phyloP scores from a whole-genome alignment of 1,284 basidiomycete species.

The Rhodotorula glutinis region DNA sequence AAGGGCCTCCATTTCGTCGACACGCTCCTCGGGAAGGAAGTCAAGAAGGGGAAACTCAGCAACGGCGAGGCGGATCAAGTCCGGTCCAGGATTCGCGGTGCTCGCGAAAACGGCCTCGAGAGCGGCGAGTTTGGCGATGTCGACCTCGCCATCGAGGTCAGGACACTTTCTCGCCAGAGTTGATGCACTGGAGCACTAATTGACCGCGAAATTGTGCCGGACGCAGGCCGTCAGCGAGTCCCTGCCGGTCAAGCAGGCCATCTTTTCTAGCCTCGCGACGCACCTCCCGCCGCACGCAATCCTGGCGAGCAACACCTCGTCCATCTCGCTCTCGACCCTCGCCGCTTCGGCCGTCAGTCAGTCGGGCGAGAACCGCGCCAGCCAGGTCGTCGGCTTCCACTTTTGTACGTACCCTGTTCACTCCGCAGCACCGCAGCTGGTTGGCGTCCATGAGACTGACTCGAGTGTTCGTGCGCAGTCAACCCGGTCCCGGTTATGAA shows the following conservation, averaged over 20 bases:
- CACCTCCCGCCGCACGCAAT: conserved; percentile 71
- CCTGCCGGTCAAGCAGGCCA: conserved; percentile 69
- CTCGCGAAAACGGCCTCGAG: conserved; percentile 59
- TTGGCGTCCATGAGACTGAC: not conserved
- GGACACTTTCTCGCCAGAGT: conserved; percentile 35
- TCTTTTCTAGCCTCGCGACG: conserved; percentile 70
- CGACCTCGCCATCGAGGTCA: conserved; percentile 85
- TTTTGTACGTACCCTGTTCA: conserved; percentile 23
- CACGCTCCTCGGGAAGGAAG: conserved; percentile 81
- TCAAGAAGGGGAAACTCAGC: conserved; percentile 72
- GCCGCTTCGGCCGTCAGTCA: conserved; percentile 62
- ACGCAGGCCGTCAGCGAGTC: conserved; percentile 82
- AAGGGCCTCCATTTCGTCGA: conserved; percentile 69
- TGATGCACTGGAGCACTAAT: not conserved
- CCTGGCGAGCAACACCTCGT: conserved; percentile 88
- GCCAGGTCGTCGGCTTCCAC: conserved; percentile 64
- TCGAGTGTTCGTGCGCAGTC: conserved; percentile 3
- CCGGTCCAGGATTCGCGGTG: conserved; percentile 61
- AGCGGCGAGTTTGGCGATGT: conserved; percentile 59
- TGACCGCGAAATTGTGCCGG: too few species aligned
- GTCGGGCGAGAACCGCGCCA: conserved; percentile 46
- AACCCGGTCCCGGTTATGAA: conserved; percentile 62
- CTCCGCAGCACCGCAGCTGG: not conserved
- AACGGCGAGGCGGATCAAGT: conserved; percentile 70
- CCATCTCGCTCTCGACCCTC: conserved; percentile 90